Evolutionary conservation across 441 rosid species (phyloP), one percentile per base, ranked within the genome.

Genomic region (Aleurites moluccanus): DNA sequence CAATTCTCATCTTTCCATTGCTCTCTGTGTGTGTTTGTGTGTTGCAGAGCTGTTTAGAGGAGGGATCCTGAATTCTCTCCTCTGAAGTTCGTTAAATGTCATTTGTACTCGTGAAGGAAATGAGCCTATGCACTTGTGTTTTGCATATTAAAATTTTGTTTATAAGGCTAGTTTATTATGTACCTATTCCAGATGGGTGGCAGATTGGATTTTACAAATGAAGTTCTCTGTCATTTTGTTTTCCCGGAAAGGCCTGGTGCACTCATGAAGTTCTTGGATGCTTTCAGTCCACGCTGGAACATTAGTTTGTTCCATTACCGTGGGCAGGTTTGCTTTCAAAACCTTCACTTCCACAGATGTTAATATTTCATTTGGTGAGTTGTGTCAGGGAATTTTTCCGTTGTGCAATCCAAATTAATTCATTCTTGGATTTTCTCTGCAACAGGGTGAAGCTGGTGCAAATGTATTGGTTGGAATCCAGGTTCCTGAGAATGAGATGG

Each of bases 221-320:
- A 95, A 85, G 78, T 88, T 74, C 90, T 95, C 55, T 95, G 94
- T 73, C 92, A 72, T 28, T 95, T 92, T 78, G 78, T 88, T 15
- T 95, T 95, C 81, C 98, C 99, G 0, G 98, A 95, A 87, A 90
- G 95, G 77, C 98, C 96, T 4, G 98, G 99, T 72, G 86, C 98
- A 67, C 84, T 93, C 64, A 86, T 91, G 96, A 90, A 91, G 89
- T 95, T 95, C 84, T 86, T 95, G 84, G 89, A 91, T 72, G 69
- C 93, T 28, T 89, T 93, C 79, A 95, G 98, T 85, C 96, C 99
- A 7, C 89, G 90, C 18, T 96, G 99, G 98, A 90, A 96, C 87
- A 96, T 96, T 44, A 93, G 88, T 70, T 87, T 93, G 86, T 93
- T 96, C 91, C 98, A 91, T 85, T 93, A 93, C 86, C 94, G 99